phyloP scores from a whole-genome alignment of 2,329 filamentous ascomycete species.

The Nigrospora oryzae region DNA sequence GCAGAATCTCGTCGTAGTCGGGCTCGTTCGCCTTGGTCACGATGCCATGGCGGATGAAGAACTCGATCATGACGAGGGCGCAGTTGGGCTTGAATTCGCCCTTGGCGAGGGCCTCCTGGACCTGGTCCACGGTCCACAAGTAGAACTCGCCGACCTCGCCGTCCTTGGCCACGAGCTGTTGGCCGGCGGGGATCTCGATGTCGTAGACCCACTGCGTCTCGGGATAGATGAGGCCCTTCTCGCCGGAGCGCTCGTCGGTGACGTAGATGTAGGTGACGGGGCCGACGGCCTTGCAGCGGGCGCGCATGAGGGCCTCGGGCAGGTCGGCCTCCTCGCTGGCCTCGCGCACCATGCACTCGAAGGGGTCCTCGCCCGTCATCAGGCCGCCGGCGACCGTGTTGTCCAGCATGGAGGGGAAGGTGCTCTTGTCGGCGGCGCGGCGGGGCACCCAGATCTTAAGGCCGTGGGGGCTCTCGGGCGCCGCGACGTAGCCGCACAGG shows the following conservation, averaged over 20 bases:
- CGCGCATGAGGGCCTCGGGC: conserved; percentile 58
- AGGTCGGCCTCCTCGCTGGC: conserved; percentile 83
- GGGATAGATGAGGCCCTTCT: conserved; percentile 75
- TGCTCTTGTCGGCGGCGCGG: conserved; percentile 69
- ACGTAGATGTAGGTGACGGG: conserved; percentile 81
- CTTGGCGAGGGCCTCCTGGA: conserved; percentile 57
- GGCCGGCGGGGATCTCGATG: conserved; percentile 60
- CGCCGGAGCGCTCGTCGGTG: conserved; percentile 66
- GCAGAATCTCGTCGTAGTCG: conserved; percentile 67
- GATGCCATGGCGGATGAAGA: conserved; percentile 79
- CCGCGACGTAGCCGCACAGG: conserved; percentile 61
- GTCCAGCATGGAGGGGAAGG: conserved; percentile 86
- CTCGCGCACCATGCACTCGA: conserved; percentile 79
- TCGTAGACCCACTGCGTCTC: conserved; percentile 92
- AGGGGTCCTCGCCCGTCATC: conserved; percentile 68
- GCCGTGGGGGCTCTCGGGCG: conserved; percentile 27
- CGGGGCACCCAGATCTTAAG: conserved; percentile 80
- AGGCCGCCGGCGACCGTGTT: conserved; percentile 87
- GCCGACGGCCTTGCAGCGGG: conserved; percentile 50
- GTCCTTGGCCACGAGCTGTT: conserved; percentile 66
- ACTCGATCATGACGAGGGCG: conserved; percentile 75
- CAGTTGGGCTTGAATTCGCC: conserved; percentile 93
- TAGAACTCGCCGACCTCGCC: conserved; percentile 83
- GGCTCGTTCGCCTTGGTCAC: conserved; percentile 72
- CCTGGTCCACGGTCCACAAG: conserved; percentile 68